Base-by-base conservation (phyloP, 208 protist genomes). In the Trypanosomatidae sp. region DNA sequence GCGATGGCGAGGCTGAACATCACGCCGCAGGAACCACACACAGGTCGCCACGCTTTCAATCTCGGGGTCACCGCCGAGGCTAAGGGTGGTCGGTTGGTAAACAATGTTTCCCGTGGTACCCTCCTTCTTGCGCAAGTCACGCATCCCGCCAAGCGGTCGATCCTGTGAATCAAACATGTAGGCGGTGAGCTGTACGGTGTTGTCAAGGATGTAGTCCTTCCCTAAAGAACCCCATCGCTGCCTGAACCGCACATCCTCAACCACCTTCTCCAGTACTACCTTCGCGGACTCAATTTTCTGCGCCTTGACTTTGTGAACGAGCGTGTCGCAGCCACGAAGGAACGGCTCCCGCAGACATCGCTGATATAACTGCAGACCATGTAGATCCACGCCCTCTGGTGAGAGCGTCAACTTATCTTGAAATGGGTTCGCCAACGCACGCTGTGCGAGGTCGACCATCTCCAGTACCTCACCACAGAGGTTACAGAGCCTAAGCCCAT, bases 381-480 rank as follows among this genome's bases (percentile, higher is more conserved):
- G 52, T 28, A 43, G 58, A 47, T 79, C 64, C 68, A 55, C 69
- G 6, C 79, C 69, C 19, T 28, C 36, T 3, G 52, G 46, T 19
- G 67, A 69, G 7, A 83, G 53, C 15, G 67, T 70, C n/a, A 79
- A 69, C 56, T 73, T 46, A 33, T 79, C 68, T 9, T 39, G 64
- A 50, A 80, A 80, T 19, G 64, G 70, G 36, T 80, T 67, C 10
- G 46, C 13, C 5, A 71, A 56, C 0, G 53, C 17, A 28, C 68
- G 65, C 46, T 79, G 73, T 1, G 72, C 70, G 10, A 71, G 6
- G 47, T 87, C 83, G 15, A 87, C 55, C 46, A 70, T 70, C 53
- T 84, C 64, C 46, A 87, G 72, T 10, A 82, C 69, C 12, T 72
- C 66, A 9, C 80, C 74, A 65, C 83, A 87, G 46, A 79, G 25